Percentiles rank a stretch among this genome's conserved stretches.
Conservation (phyloP, 495 filamentous ascomycete species). For the Annulohypoxylon moriforme region DNA sequence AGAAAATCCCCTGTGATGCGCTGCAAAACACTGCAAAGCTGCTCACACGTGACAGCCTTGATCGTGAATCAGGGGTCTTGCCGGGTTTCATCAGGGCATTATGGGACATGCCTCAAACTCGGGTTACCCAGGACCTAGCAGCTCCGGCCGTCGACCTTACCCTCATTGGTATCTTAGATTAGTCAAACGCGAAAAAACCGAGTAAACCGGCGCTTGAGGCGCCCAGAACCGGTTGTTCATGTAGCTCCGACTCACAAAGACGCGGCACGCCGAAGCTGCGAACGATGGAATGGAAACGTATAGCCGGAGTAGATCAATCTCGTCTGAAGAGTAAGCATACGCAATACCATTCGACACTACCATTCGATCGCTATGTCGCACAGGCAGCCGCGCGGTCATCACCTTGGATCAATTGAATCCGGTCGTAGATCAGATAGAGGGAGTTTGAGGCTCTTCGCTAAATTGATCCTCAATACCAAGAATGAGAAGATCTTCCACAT, state of each 20-base stretch:
- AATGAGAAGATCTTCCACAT: constrained; percentile 22
- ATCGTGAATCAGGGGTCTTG: constrained; percentile 42
- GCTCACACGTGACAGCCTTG: constrained; percentile 33
- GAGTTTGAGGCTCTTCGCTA: constrained; percentile 38
- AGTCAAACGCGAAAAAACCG: constrained; percentile 6
- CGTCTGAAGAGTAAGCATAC: constrained; percentile 21
- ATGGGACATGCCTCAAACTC: constrained; percentile 44
- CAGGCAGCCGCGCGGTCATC: neutral
- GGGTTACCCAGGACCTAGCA: constrained; percentile 24
- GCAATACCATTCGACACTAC: constrained; percentile 14
- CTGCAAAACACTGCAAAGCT: neutral
- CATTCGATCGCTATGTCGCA: constrained; percentile 12
- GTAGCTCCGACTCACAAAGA: constrained; percentile 18
- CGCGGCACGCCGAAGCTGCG: constrained; percentile 14
- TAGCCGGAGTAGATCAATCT: constrained; percentile 17
- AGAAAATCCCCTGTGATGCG: neutral
- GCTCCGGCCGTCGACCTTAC: constrained; percentile 15
- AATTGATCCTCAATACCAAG: constrained; percentile 28
- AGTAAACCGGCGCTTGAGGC: constrained; percentile 26
- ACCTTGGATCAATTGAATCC: neutral
- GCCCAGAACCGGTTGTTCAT: constrained; percentile 29
- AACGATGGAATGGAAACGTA: neutral
- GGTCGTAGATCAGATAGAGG: constrained; percentile 1
- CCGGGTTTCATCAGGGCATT: constrained; percentile 40
- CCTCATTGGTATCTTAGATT: constrained; percentile 20